Conservation (phyloP, 1,284 basidiomycete genomes). For the Sporisorium iseilematis-ciliati region DNA sequence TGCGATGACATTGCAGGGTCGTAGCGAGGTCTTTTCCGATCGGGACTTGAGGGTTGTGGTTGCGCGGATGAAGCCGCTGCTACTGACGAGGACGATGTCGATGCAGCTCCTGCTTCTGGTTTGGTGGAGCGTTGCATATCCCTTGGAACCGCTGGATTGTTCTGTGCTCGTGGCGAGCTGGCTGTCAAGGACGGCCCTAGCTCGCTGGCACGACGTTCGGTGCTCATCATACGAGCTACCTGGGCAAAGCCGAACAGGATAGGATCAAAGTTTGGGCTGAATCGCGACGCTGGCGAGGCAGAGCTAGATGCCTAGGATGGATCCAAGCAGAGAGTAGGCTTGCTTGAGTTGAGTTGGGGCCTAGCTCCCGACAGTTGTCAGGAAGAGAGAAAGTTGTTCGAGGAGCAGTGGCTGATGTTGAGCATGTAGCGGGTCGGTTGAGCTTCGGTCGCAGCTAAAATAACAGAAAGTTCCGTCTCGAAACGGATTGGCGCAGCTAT, state of each 20-base stretch:
- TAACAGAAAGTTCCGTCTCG: neutral
- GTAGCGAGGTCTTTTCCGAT: constrained; percentile 45
- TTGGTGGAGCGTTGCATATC: constrained; percentile 24
- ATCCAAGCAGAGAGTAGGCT: neutral
- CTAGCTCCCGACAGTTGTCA: constrained; percentile 1
- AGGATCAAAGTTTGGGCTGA: neutral
- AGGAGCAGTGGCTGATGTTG: neutral
- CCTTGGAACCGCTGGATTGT: constrained; percentile 24
- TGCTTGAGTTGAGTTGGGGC: neutral
- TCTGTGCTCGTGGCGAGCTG: constrained; percentile 30
- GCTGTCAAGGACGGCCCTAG: constrained; percentile 27
- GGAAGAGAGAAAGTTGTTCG: neutral
- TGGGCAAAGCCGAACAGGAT: neutral
- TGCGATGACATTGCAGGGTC: constrained; percentile 17
- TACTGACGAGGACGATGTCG: neutral
- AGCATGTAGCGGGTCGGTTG: neutral
- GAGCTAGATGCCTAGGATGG: neutral
- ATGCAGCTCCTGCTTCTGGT: constrained; percentile 2
- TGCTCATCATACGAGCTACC: constrained; percentile 49
- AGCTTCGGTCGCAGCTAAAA: neutral
- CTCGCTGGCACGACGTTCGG: constrained; percentile 44
- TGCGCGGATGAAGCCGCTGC: neutral
- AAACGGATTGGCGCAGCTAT: neutral
- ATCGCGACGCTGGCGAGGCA: neutral
- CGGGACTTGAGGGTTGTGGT: constrained; percentile 25